Percentiles rank a stretch among this genome's conserved stretches.
phyloP scores from a whole-genome alignment of 1,139 yeast genomes.

The Scheffersomyces segobiensis region DNA sequence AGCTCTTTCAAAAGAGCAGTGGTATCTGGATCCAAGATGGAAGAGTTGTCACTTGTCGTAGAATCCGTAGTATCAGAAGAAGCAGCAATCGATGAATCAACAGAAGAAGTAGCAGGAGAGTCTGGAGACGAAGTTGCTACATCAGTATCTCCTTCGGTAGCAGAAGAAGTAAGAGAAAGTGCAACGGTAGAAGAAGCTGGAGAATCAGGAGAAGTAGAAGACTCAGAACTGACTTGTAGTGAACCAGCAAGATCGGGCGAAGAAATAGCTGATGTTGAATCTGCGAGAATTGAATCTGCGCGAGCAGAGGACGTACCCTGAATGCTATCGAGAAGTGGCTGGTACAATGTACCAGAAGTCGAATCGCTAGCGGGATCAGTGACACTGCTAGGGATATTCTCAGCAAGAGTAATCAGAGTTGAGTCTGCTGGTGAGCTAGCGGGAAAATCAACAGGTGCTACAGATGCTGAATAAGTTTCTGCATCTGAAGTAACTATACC shows the following conservation, averaged over 20 bases:
- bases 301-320: background rate
- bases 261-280: background rate
- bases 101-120: background rate
- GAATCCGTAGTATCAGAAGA: background rate
- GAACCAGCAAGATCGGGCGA: background rate
- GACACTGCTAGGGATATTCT: background rate
- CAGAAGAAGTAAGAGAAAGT: constrained; percentile 3
- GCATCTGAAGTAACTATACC: background rate
- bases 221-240: background rate
- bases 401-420: background rate
- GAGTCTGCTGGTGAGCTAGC: background rate
- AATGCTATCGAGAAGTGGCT: background rate
- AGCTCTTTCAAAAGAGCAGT: too few species aligned
- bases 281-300: background rate
- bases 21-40: too few species aligned
- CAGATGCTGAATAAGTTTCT: background rate
- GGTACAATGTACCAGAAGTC: background rate
- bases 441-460: background rate
- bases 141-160: background rate
- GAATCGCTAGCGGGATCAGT: background rate
- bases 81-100: too few species aligned
- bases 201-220: constrained; percentile 4
- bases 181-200: background rate
- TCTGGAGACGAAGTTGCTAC: background rate
- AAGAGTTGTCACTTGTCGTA: too few species aligned